phyloP scores from a whole-genome alignment of 345 rosid genomes.

The Pistacia vera region DNA sequence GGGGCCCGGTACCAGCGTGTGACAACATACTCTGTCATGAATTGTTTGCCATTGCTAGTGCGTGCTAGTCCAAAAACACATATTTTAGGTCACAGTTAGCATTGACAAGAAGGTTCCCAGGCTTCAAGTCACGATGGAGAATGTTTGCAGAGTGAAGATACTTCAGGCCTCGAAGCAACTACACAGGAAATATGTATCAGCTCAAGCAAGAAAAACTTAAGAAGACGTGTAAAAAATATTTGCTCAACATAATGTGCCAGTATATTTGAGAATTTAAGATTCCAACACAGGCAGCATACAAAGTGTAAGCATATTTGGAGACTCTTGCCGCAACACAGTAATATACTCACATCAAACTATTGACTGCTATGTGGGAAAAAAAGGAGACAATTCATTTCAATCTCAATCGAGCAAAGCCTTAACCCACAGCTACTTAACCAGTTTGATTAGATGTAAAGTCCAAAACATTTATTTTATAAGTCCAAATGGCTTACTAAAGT shows the following conservation, averaged over 20 bases:
- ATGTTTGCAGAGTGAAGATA: too few relatives aligned
- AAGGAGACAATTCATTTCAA: not conserved
- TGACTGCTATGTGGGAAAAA: not conserved
- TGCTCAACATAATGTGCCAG: not conserved
- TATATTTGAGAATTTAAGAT: not conserved
- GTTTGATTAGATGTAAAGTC: not conserved
- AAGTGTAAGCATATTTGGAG: not conserved
- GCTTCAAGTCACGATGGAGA: too few relatives aligned
- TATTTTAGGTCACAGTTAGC: too few relatives aligned
- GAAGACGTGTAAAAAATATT: not conserved
- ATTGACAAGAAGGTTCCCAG: too few relatives aligned
- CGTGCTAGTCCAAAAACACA: too few relatives aligned
- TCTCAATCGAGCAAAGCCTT: not conserved
- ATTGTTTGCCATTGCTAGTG: too few relatives aligned
- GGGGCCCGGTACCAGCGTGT: too few relatives aligned
- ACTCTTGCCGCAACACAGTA: not conserved
- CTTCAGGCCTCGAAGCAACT: too few relatives aligned
- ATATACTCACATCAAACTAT: not conserved
- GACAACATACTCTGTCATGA: too few relatives aligned
- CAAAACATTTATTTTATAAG: not conserved
- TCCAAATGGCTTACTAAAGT: not conserved
- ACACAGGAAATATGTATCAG: slow-evolving; percentile 14
- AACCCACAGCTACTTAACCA: not conserved
- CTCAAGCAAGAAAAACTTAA: not conserved
- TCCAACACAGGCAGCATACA: not conserved